A percentile compares a stretch with the other conserved stretches of the same genome.
phyloP scores from a whole-genome alignment of 768 basidiomycete species.

The Gautieria morchelliformis region DNA sequence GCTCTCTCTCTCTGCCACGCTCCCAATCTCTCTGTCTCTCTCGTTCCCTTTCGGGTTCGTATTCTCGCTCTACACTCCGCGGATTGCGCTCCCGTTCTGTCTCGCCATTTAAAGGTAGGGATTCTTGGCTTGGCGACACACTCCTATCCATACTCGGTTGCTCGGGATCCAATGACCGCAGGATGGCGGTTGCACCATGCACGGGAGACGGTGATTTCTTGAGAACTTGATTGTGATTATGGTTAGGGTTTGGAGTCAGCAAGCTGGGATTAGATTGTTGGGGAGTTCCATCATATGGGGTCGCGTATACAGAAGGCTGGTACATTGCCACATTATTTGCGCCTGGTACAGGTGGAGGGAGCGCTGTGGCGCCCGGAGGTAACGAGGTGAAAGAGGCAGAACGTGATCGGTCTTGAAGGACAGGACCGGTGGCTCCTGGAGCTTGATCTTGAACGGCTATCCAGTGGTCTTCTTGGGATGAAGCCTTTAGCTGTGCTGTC shows the following conservation, averaged over 20 bases:
- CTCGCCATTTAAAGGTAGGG: neutral
- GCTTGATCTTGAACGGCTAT: neutral
- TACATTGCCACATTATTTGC: neutral
- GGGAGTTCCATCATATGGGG: neutral
- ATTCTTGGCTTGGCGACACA: constrained; percentile 5
- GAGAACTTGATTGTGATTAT: neutral
- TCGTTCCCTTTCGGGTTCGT: constrained; percentile 15
- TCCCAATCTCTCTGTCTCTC: constrained; percentile 36
- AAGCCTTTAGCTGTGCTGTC: neutral
- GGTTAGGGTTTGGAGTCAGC: neutral
- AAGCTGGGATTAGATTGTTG: neutral
- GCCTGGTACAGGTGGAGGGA: neutral
- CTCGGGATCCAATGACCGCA: constrained; percentile 7
- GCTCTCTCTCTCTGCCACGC: no score
- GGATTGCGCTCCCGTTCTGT: neutral
- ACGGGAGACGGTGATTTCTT: neutral
- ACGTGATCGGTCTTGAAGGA: neutral
- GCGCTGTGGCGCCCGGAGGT: neutral
- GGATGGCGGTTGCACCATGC: neutral
- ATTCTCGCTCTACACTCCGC: constrained; percentile 7
- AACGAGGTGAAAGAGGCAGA: constrained; percentile 2
- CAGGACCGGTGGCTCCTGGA: neutral
- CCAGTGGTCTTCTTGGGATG: constrained; percentile 2
- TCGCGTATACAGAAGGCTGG: neutral
- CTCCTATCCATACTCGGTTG: neutral